phyloP scores from a whole-genome alignment of 768 basidiomycete species.

The Psilocybe cyanescens region DNA sequence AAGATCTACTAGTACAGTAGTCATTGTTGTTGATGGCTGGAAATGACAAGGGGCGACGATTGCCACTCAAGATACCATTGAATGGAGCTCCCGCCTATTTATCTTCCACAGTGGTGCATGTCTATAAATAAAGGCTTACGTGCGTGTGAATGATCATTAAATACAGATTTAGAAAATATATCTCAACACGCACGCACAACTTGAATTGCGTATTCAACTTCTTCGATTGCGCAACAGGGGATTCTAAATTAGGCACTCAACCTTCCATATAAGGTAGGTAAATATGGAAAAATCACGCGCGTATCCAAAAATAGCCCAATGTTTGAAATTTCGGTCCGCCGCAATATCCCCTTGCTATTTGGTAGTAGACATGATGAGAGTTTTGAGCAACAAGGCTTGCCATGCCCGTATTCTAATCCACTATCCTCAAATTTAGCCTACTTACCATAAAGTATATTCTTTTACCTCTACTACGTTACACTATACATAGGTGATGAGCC shows the following conservation, averaged over 20 bases:
- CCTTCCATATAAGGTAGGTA: conserved; percentile 19
- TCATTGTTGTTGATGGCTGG: conserved; percentile 6
- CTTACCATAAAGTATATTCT: too few species aligned
- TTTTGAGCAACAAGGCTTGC: too few species aligned
- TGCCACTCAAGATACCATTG: neutral
- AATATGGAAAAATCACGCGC: neutral
- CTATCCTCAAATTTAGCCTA: too few species aligned
- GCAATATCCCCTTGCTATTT: neutral
- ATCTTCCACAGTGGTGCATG: conserved; percentile 3
- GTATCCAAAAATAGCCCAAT: neutral
- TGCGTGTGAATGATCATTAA: neutral
- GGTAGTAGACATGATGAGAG: neutral
- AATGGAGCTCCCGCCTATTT: conserved; percentile 1
- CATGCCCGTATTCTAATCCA: too few species aligned
- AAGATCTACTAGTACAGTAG: conserved; percentile 11
- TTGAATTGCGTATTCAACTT: conserved; percentile 23
- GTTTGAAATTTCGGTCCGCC: neutral
- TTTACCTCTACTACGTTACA: too few species aligned
- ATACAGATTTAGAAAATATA: neutral
- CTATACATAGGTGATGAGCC: too few species aligned
- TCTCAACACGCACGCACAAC: neutral
- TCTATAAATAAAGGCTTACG: neutral
- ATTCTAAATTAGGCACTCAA: conserved; percentile 13
- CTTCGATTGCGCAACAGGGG: conserved; percentile 27
- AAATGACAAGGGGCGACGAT: neutral